Base-by-base conservation (phyloP, 2,329 filamentous ascomycete species). In the Aspergillus transmontanensis region DNA sequence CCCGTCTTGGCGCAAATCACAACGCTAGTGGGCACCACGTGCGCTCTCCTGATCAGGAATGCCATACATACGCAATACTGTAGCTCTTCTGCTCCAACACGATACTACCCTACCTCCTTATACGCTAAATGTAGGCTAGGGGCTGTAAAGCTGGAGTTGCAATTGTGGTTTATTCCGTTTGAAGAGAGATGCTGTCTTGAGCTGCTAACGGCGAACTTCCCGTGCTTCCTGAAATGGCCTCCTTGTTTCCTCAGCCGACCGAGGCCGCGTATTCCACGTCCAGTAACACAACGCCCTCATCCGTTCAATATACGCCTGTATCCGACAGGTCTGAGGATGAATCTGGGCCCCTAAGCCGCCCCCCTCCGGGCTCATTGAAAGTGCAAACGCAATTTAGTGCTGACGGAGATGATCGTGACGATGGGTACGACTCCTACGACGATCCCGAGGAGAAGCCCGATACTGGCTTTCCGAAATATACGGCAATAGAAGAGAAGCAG, bases 401-500 rank as follows among this genome's bases (percentile, higher is more conserved):
- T 5, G 64, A 69, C 3, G 65, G 48, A n/a, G 64, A 64, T 28
- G 71, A 71, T n/a, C 65, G 69, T 50, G 68, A 68, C 32, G 69
- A 73, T 57, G 70, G 65, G 43, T 74, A 73, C 60, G 71, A 77
- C 36, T 71, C 75, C 9, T 67, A 68, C 10, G 71, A 73, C 55
- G 51, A 55, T 43, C 50, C 66, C 9, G 66, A 71, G 50, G 50
- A 57, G 19, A 71, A 69, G 30, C 46, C 56, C 7, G 59, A 23
- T 14, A 60, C 56, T 12, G 51, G 58, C 26, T 66, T 66, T 23
- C 67, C 85, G 64, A 69, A 71, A 70, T 79, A 77, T 57, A 79
- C 80, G 6, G 59, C 81, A 2, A 89, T 93, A 59, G 93, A 97
- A 76, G 93, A 96, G 73, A 80, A 76, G 26, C 81, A 83, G 4